Evolutionary conservation across 495 filamentous ascomycete species (phyloP).

Genomic region (Gamarada debralockiae): DNA sequence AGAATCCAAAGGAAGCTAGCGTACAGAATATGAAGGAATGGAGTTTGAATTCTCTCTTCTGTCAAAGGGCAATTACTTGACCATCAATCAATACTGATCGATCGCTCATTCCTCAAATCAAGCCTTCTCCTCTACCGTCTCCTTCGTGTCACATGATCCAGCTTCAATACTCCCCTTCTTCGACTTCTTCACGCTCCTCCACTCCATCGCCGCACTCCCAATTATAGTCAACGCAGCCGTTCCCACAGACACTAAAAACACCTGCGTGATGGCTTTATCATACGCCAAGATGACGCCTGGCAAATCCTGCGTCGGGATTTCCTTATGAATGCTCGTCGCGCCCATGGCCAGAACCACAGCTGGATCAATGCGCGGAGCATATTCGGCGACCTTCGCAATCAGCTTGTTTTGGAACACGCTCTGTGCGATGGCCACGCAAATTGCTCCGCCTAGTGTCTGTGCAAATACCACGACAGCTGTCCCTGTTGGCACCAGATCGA

Average conservation of each 20-base stretch:
- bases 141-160: no score
- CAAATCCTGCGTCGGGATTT: slow-evolving; percentile 42
- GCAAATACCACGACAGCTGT: slow-evolving; percentile 28
- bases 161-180: slow-evolving; percentile 69
- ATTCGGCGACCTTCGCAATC: slow-evolving; percentile 28
- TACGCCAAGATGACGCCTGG: slow-evolving; percentile 61
- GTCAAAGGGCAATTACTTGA: no score
- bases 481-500: slow-evolving; percentile 18
- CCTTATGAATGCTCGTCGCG: slow-evolving; percentile 44
- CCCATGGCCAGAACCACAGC: slow-evolving; percentile 40
- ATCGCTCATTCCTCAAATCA: no score
- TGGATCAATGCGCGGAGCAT: slow-evolving; percentile 41
- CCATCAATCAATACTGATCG: no score
- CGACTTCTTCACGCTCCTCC: slow-evolving; percentile 83
- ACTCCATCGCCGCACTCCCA: slow-evolving; percentile 61
- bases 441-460: slow-evolving; percentile 44
- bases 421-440: slow-evolving; percentile 43
- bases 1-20: no score
- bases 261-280: slow-evolving; percentile 61
- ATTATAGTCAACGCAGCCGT: slow-evolving; percentile 58
- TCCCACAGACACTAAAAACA: slow-evolving; percentile 67
- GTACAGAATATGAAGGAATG: no score
- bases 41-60: no score
- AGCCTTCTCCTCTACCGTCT: no score
- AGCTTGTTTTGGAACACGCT: slow-evolving; percentile 44